These are phyloP conservation scores for Orbilia ellipsospora DNA, from an alignment of 2,329 filamentous ascomycete species.

Conservation along the genomic window DNA sequence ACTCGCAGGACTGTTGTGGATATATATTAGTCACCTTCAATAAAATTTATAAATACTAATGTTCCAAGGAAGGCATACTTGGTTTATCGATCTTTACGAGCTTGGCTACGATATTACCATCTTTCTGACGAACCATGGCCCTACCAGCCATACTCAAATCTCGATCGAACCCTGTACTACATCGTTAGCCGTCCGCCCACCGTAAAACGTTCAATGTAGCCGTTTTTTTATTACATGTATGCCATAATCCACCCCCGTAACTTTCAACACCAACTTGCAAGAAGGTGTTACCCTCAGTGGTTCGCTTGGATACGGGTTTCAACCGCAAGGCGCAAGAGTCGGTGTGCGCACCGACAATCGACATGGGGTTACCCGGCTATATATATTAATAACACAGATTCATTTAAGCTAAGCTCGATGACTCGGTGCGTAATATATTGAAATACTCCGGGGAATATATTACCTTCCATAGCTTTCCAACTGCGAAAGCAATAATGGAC, in stretches of 20 bases:
- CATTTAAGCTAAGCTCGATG: too few species aligned
- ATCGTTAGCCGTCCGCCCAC: not conserved
- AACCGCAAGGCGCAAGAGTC: slow-evolving; percentile 91
- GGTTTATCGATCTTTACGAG: slow-evolving; percentile 91
- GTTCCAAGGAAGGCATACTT: slow-evolving; percentile 62
- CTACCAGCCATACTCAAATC: slow-evolving; percentile 91
- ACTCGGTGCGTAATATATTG: not conserved
- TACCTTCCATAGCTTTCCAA: slow-evolving; percentile 85
- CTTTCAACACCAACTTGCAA: slow-evolving; percentile 95
- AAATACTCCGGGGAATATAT: slow-evolving; percentile 9
- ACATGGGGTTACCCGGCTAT: slow-evolving; percentile 61
- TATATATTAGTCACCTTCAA: too few species aligned
- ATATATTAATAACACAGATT: slow-evolving; percentile 6
- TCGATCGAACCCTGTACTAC: slow-evolving; percentile 80
- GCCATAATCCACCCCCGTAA: slow-evolving; percentile 96
- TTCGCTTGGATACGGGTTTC: slow-evolving; percentile 93
- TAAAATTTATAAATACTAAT: too few species aligned
- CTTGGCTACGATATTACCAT: slow-evolving; percentile 81
- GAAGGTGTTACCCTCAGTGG: slow-evolving; percentile 77
- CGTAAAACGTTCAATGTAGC: not conserved
- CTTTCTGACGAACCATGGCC: slow-evolving; percentile 79
- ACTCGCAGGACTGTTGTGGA: slow-evolving; percentile 76
- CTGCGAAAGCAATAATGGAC: slow-evolving; percentile 90
- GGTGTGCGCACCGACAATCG: slow-evolving; percentile 95
- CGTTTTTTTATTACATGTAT: slow-evolving; percentile 72